Conservation (phyloP, 495 filamentous ascomycete genomes). For the Wilcoxina mikolae region DNA sequence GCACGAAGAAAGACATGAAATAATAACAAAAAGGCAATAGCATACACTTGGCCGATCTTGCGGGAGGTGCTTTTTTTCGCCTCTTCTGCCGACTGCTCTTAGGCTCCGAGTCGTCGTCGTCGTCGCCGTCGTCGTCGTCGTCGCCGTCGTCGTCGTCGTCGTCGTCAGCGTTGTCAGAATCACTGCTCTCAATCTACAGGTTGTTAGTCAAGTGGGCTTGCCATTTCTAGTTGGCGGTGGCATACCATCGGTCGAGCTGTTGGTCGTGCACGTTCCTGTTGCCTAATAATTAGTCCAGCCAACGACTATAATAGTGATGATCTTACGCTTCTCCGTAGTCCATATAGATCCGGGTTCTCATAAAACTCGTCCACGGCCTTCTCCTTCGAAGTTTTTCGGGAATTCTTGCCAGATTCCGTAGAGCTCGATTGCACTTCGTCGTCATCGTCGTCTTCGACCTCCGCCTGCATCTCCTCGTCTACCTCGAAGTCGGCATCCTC, state of each 20-base stretch:
- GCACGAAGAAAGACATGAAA: not conserved
- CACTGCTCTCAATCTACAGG: not conserved
- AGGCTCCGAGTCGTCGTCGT: slow-evolving; percentile 55
- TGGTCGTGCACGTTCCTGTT: slow-evolving; percentile 41
- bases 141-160: slow-evolving; percentile 16
- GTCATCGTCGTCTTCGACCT: slow-evolving; percentile 18
- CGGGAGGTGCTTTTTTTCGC: slow-evolving; percentile 30
- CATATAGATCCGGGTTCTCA: slow-evolving; percentile 92
- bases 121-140: slow-evolving; percentile 46
- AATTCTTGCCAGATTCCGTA: slow-evolving; percentile 11
- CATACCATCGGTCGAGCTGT: slow-evolving; percentile 35
- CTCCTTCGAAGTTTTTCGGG: slow-evolving; percentile 51
- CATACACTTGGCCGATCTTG: slow-evolving; percentile 37
- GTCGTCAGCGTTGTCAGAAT: not conserved
- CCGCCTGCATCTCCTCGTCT: slow-evolving; percentile 15
- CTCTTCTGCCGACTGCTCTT: slow-evolving; percentile 40
- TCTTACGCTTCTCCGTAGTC: slow-evolving; percentile 76
- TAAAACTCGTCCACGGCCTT: slow-evolving; percentile 78
- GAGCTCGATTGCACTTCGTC: slow-evolving; percentile 22
- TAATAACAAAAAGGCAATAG: slow-evolving; percentile 16
- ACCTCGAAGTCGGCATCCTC: slow-evolving; percentile 28
- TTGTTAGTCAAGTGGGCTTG: not conserved
- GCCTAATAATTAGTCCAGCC: slow-evolving; percentile 29
- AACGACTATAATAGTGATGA: slow-evolving; percentile 5
- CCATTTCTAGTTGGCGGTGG: too few species aligned